Evolutionary conservation across 257 asterid genomes (phyloP).

Genomic region (Schizonepeta tenuifolia): DNA sequence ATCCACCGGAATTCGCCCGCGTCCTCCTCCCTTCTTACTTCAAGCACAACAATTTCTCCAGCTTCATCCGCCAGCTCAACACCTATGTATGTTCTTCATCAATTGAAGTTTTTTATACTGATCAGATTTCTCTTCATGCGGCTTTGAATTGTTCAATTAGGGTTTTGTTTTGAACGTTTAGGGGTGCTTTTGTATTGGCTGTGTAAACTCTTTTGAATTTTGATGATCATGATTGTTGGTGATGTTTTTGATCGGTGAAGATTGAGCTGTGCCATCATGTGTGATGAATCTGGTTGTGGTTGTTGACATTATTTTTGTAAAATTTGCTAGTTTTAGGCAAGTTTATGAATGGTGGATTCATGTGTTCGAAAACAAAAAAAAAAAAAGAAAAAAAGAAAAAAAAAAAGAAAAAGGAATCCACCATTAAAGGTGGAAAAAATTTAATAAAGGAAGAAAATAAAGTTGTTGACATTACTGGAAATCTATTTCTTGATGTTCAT

Average conservation of each 20-base stretch:
- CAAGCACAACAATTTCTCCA: constrained; percentile 88
- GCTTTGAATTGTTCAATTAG: constrained; percentile 16
- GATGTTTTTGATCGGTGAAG: not conserved
- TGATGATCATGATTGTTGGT: not conserved
- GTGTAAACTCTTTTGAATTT: not conserved
- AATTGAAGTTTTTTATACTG: not conserved
- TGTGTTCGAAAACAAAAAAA: too few species aligned
- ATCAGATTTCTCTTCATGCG: not conserved
- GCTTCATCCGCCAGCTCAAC: constrained; percentile 96
- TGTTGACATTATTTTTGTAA: not conserved
- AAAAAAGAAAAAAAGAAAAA: too few species aligned
- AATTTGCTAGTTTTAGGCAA: not conserved
- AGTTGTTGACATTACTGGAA: too few species aligned
- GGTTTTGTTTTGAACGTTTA: constrained; percentile 23
- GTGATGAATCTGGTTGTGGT: not conserved
- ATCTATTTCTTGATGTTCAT: too few species aligned
- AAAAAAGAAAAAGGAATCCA: too few species aligned
- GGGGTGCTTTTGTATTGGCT: too few species aligned
- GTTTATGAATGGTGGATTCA: too few species aligned
- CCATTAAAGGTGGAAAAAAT: too few species aligned
- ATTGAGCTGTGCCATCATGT: constrained; percentile 4
- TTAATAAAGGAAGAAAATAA: too few species aligned
- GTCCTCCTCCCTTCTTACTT: constrained; percentile 81
- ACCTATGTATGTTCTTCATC: constrained; percentile 64
- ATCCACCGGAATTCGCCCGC: constrained; percentile 88